Evolutionary conservation across 1,284 basidiomycete species (phyloP).

Genomic region (Chondrostereum purpureum): DNA sequence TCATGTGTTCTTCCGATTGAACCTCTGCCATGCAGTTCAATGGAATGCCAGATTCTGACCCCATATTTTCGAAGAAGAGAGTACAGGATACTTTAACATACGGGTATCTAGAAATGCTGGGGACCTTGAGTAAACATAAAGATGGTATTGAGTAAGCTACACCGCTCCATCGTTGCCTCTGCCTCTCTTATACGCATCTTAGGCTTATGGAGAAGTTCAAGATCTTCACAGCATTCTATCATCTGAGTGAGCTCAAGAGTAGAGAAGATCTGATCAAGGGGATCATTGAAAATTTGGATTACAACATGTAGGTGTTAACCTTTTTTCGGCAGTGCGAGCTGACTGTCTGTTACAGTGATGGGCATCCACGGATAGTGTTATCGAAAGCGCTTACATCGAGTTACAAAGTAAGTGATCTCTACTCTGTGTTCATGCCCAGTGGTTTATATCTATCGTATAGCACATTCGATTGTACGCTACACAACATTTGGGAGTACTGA

Average conservation of each 20-base stretch:
- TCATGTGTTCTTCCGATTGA: background rate
- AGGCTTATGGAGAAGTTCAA: conserved; percentile 89
- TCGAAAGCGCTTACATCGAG: conserved; percentile 92
- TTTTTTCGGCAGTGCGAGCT: conserved; percentile 4
- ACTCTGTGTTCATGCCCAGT: conserved; percentile 2
- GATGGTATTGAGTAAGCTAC: conserved; percentile 82
- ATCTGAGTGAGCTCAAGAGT: conserved; percentile 83
- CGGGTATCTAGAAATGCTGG: conserved; percentile 96
- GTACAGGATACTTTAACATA: conserved; percentile 81
- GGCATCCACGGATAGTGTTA: conserved; percentile 85
- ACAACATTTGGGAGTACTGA: conserved; percentile 77
- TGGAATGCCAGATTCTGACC: conserved; percentile 60
- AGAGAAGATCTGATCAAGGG: conserved; percentile 89
- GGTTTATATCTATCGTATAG: conserved; percentile 29
- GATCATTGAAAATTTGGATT: conserved; percentile 90
- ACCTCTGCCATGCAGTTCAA: conserved; percentile 58
- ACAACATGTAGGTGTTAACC: conserved; percentile 64
- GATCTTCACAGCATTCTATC: conserved; percentile 93
- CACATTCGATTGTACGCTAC: conserved; percentile 88
- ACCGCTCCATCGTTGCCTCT: background rate
- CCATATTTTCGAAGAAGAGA: conserved; percentile 81
- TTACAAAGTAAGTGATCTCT: conserved; percentile 52
- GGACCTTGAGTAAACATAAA: conserved; percentile 78
- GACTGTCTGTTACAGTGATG: conserved; percentile 56
- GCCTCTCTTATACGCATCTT: conserved; percentile 3